Evolutionary conservation across 2,329 filamentous ascomycete genomes (phyloP).

Genomic region (Hypocreales sp.): DNA sequence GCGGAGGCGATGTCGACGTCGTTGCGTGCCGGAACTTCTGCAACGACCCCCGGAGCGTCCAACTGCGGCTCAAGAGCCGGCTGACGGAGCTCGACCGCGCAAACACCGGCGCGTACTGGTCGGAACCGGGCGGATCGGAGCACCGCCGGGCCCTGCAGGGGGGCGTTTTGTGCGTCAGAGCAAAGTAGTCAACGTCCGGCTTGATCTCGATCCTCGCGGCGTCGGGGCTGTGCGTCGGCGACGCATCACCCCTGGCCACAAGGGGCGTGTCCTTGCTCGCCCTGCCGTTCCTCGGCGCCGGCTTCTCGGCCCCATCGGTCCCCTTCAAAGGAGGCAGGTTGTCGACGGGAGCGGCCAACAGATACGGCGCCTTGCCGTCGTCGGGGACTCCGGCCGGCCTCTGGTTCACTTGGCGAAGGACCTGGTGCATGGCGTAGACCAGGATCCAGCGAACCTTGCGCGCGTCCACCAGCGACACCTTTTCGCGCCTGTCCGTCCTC

Average conservation of each 20-base stretch:
- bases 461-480: slow-evolving; percentile 41
- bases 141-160: slow-evolving; percentile 3
- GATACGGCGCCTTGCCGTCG: slow-evolving; percentile 39
- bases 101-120: slow-evolving; percentile 5
- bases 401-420: slow-evolving; percentile 47
- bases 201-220: slow-evolving; percentile 28
- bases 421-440: slow-evolving; percentile 59
- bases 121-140: slow-evolving; percentile 4
- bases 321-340: slow-evolving; percentile 31
- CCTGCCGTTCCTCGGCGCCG: slow-evolving; percentile 14
- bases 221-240: no score
- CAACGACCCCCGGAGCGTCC: slow-evolving; percentile 18
- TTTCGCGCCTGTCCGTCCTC: slow-evolving; percentile 39
- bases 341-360: slow-evolving; percentile 26
- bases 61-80: slow-evolving; percentile 14
- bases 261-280: slow-evolving; percentile 4
- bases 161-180: slow-evolving; percentile 20
- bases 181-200: slow-evolving; percentile 41
- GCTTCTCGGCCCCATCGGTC: slow-evolving; percentile 10
- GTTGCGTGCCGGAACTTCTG: slow-evolving; percentile 12
- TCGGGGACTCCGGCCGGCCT: slow-evolving; percentile 47
- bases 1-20: slow-evolving; percentile 5
- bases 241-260: slow-evolving; percentile 4
- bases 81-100: slow-evolving; percentile 15
- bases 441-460: slow-evolving; percentile 68